Evolutionary conservation across 2,329 filamentous ascomycete species (phyloP), one percentile per base, ranked within the genome.

Genomic region (Xylariaceae sp.): DNA sequence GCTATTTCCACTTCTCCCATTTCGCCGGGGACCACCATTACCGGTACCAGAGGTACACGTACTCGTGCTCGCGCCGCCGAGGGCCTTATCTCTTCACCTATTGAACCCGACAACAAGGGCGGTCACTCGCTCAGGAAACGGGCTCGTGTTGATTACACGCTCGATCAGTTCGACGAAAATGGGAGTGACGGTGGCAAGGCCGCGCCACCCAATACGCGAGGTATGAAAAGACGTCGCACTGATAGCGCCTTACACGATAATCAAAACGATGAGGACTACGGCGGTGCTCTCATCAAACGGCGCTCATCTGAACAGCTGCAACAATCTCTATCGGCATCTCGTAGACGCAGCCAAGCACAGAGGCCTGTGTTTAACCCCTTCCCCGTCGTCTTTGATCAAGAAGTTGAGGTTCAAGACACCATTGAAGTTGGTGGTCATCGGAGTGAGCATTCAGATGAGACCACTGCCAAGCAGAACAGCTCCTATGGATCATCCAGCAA

Each of bases 101-200:
- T 76, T 44, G 77, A 80, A 27, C 70, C 73, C 39, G 71, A 76
- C 59, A 76, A 73, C 55, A 80, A 83, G 66, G 80, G 80, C 50
- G 80, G 80, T 47, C 80, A 83, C 68, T 80, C 79, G 35, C 73
- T 84, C 32, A 74, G 80, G 60, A 81, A 79, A 67, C 74, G 80
- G 51, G 72, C 77, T 50, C 78, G 79, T 55, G 73, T 83, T 59
- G 80, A 83, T 67, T 83, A 83, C 71, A 79, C 77, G 35, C 72
- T 76, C 63, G 75, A 78, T 62, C 77, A 80, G 58, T 74, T 76
- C 52, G 77, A 80, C 56, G 78, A 81, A 43, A 68, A 73, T 32
- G 64, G 67, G 26, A 60, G 61, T 32, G 59, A 63, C 45, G 57
- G 56, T 4, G 47, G 60, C 30, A 66, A 67, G 35, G 40, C 60